Base-by-base conservation (phyloP, 2,329 filamentous ascomycete genomes). In the Monosporascus sp. region DNA sequence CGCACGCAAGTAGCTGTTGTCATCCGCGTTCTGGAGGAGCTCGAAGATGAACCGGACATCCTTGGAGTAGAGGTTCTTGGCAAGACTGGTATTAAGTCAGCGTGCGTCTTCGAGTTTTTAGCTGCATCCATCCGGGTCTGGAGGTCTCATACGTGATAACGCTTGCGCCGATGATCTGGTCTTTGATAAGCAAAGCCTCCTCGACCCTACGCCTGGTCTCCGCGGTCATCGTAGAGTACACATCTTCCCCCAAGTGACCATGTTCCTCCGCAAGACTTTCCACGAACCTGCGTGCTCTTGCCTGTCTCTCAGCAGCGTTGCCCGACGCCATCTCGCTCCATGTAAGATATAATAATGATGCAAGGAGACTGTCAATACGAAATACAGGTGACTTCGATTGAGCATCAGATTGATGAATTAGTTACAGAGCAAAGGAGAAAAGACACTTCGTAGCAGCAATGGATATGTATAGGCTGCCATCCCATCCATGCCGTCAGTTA, bases 11-110 rank as follows among this genome's bases (percentile, higher is more conserved):
- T 74, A 81, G 11, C 53, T 51, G 52, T 79, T 80, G 60, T 81
- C 78, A 45, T 82, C 79, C 5, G 77, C 77, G 59, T 82, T 82
- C 55, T 81, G 78, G 0, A 82, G 69, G 1, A 82, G 60, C 60
- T 82, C 78, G 37, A 79, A 76, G 1, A 82, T 63, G 56, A 81
- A 82, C 35, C 75, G 70, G 0, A 74, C 69, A 6, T 71, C 67
- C 48, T 67, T 75, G 0, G 68, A 63, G 55, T 78, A 76, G 0
- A 78, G 59, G 35, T 76, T 71, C 38, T 66, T 68, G 1, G 72
- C 70, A n/a, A 77, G 55, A 14, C 75, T 77, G 44, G 35, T n/a
- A 18, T 31, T 5, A 17, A 15, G n/a, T 26, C 22, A 14, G 4
- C 14, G 26, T 14, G 17, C 9, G 17, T 15, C 37, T 45, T 24